Base-by-base conservation (phyloP, 306 rosid species). In the Trifolium fragiferum region DNA sequence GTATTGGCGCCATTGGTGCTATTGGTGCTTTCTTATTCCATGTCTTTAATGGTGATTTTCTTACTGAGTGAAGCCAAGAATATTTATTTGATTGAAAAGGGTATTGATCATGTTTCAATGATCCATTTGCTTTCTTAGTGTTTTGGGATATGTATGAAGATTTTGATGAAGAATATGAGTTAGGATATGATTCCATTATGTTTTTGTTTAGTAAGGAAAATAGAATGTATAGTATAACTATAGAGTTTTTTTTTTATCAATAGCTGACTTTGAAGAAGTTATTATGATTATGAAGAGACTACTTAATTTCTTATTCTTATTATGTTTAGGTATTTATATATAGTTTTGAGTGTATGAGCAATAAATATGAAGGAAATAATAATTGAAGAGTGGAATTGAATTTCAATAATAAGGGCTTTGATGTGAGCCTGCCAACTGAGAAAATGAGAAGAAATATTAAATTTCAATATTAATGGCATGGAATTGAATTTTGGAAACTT, bases 1-100 rank as follows among this genome's bases (percentile, higher is more conserved):
- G 86, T 3, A 77, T 79, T 7, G 90, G 96, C 2, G 90, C 89
- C 75, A 87, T 72, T 7, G 96, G 92, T 0, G 93, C 96, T 50
- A 84, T 75, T 1, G 89, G 92, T 3, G 76, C 44, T 84, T 89
- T 93, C 83, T 89, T 49, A 6, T 49, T 92, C 84, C 87, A 81
- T 1, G 89, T 76, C 83, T 93, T 91, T 9, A 78, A 14, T 0
- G 73, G 60, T 49, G 88, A 7, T 74, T 83, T 88, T 23, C 82
- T 83, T 14, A 88, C 90, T 0, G 92, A 68, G 64, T 77, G 93
- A 46, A 89, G 90, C 18, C 85, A 63, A 5, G 81, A 35, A 27
- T 49, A 38, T 0, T 49, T n/a, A 4, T 75, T 70, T 10, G 68
- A 40, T 7, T 70, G 64, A 23, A 25, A 61, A 59, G 77, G 83